These are phyloP conservation scores for Beauveria bassiana DNA, from an alignment of 2,329 filamentous ascomycete species.

Conservation along the genomic window DNA sequence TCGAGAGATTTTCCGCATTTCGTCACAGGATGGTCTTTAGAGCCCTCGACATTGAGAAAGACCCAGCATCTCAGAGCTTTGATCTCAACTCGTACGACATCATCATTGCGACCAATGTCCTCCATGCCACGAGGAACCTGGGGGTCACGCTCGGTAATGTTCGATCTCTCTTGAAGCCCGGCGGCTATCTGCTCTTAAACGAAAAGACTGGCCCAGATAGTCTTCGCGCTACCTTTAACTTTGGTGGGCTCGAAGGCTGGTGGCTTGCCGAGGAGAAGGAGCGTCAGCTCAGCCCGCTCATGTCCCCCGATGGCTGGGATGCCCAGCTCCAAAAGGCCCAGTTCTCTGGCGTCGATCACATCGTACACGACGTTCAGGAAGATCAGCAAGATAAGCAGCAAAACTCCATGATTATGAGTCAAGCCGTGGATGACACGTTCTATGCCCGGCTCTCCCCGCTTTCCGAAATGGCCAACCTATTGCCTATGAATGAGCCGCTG, in stretches of 20 bases:
- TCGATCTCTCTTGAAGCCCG: constrained; percentile 19
- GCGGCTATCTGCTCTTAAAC: constrained; percentile 36
- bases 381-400: not conserved
- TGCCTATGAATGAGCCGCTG: not conserved
- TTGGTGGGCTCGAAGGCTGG: constrained; percentile 23
- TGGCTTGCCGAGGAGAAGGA: constrained; percentile 21
- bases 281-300: constrained; percentile 2
- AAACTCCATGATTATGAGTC: not conserved
- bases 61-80: constrained; percentile 25
- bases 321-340: not conserved
- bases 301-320: not conserved
- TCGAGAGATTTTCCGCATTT: not conserved
- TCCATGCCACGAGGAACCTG: constrained; percentile 29
- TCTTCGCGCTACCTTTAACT: constrained; percentile 15
- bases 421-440: not conserved
- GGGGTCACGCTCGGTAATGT: not conserved
- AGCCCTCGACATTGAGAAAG: constrained; percentile 9
- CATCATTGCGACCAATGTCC: constrained; percentile 28
- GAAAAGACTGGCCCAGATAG: constrained; percentile 25
- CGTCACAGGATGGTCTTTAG: not conserved
- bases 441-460: not conserved
- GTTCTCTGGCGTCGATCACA: not conserved
- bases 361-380: not conserved
- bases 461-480: not conserved
- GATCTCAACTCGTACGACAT: constrained; percentile 26